Base-by-base conservation (phyloP, 1,284 basidiomycete genomes). In the Irpex rosettiformis region DNA sequence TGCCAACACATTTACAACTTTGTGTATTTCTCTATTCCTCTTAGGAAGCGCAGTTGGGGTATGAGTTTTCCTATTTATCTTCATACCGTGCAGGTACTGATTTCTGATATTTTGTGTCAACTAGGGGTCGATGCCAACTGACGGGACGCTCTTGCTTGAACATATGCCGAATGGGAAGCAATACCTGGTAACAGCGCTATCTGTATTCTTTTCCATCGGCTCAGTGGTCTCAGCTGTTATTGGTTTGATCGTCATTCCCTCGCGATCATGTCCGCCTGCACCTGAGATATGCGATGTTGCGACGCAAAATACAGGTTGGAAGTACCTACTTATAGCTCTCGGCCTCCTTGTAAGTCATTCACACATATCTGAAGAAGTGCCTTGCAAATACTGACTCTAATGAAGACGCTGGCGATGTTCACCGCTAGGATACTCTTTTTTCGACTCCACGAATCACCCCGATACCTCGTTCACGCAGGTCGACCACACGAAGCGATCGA, bases 111-210 rank as follows among this genome's bases (percentile, higher is more conserved):
- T 43, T 57, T n/a, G 27, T 21, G 29, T 4, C 40, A 59, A 24
- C 51, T 58, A 91, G 89, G 90, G 93, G 8, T 95, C 92, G 1
- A 96, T 98, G 94, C 96, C 96, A 0, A 98, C 95, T 0, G 96
- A 98, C 67, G 96, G 96, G 2, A 97, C 94, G 0, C 84, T 97
- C 4, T 85, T 98, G 54, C 81, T 98, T 3, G 96, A 99, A 71
- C 95, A 97, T 67, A 88, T 98, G 75, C 96, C 96, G 0, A 86
- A 89, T 65, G 84, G 85, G 18, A 95, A 95, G 66, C 89, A 96
- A 68, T 96, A 96, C 70, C 85, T 98, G 33, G 88, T 98, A 52
- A 98, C 96, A 0, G 92, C 91, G 0, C 82, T 98, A n/a, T 96
- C 94, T 4, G 85, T 97, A 21, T 99, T 98, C 78, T 97, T 97